A percentile compares a stretch with the other conserved stretches of the same genome.
phyloP scores from a whole-genome alignment of 2,329 filamentous ascomycete genomes.

The Aspergillus viridinutans region DNA sequence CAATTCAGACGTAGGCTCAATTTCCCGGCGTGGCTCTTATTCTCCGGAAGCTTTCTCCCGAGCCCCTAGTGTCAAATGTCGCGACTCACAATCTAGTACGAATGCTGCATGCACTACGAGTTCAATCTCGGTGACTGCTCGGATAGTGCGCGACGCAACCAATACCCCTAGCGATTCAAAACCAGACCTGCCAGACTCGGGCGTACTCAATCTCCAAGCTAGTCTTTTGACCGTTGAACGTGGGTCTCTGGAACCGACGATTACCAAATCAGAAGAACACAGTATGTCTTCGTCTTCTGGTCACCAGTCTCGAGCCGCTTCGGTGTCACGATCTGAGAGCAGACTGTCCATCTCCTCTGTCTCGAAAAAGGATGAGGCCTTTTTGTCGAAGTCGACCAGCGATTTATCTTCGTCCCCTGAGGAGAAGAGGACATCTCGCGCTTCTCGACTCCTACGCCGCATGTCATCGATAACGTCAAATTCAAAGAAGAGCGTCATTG shows the following conservation, averaged over 20 bases:
- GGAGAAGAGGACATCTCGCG: slow-evolving; percentile 53
- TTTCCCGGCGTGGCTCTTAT: slow-evolving; percentile 25
- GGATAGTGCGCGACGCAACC: slow-evolving; percentile 65
- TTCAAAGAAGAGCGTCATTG: slow-evolving; percentile 47
- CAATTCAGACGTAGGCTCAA: slow-evolving; percentile 18
- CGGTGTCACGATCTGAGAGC: slow-evolving; percentile 37
- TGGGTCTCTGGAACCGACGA: slow-evolving; percentile 35
- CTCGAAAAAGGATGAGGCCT: slow-evolving; percentile 33
- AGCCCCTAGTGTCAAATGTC: slow-evolving; percentile 27
- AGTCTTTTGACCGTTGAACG: slow-evolving; percentile 62
- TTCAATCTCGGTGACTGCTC: slow-evolving; percentile 83
- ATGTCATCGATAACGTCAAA: slow-evolving; percentile 58
- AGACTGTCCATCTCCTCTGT: slow-evolving; percentile 37
- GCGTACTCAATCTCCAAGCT: slow-evolving; percentile 47
- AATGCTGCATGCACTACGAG: slow-evolving; percentile 44
- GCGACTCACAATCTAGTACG: slow-evolving; percentile 24
- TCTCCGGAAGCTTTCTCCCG: slow-evolving; percentile 27
- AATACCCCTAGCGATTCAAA: slow-evolving; percentile 37
- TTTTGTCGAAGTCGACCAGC: slow-evolving; percentile 25
- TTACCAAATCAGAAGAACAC: slow-evolving; percentile 27
- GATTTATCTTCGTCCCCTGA: slow-evolving; percentile 37
- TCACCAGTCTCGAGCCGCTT: slow-evolving; percentile 35
- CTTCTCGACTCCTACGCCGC: slow-evolving; percentile 61
- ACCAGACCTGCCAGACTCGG: slow-evolving; percentile 25
- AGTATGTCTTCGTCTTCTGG: slow-evolving; percentile 39